Base-by-base conservation (phyloP, 2,329 filamentous ascomycete species). In the Capronia americana region DNA sequence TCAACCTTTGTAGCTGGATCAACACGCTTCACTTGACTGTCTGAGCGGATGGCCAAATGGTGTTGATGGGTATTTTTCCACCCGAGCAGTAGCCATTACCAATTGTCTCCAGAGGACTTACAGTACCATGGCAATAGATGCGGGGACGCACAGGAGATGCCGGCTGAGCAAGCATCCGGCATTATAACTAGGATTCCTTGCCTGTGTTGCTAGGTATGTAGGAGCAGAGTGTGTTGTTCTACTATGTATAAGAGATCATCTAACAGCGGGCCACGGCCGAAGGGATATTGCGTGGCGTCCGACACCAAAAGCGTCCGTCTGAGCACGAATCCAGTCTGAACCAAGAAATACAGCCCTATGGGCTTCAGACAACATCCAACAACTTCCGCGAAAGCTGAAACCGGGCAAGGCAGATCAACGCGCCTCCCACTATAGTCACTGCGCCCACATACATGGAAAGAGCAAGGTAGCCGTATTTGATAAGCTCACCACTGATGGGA, bases 401-500 rank as follows among this genome's bases (percentile, higher is more conserved):
- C 24, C 62, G 44, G 26, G 62, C 46, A 14, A 55, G n/a, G 46
- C 55, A 59, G 12, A 64, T 64, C n/a, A 64, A 28, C 7, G 44
- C 17, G 4, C 55, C 62, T 14, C 62, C 62, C n/a, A 46, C 55
- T 17, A 55, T 8, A n/a, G 56, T 23, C 6, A 28, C 56, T 12
- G 44, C 34, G 6, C 55, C 62, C 23, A 55, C 62, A 46, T 66
- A 83, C 28, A 81, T 74, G 0, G 80, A 81, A 4, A 82, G 65
- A 0, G 79, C 72, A 4, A 81, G 69, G 58, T 81, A 83, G 10
- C 79, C 78, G 12, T 78, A 79, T n/a, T 73, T 74, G 0, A 78
- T 71, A 1, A 82, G 73, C 17, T 77, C 74, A 0, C 81, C 81
- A 32, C 79, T 79, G 6, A 83, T 80, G 0, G 79, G 80, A 0